These are phyloP conservation scores for Daedaleopsis nitida DNA, from an alignment of 768 basidiomycete genomes.

Conservation along the genomic window DNA sequence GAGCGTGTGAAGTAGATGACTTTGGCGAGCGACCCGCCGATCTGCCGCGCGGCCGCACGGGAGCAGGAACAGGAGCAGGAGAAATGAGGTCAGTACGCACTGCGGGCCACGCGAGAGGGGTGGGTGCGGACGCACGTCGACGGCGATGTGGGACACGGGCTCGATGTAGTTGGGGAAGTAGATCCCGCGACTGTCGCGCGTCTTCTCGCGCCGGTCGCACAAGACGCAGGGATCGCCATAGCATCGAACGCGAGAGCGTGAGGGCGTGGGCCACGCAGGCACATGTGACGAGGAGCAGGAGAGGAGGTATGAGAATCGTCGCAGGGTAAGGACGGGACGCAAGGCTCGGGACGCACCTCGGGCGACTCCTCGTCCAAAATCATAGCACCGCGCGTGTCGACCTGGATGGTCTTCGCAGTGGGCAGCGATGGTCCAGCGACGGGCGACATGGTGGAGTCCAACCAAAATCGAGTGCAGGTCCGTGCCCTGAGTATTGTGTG, in stretches of 20 bases:
- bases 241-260: constrained; percentile 1
- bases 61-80: constrained; percentile 20
- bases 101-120: not conserved
- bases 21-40: constrained; percentile 96
- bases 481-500: not conserved
- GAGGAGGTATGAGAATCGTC: constrained; percentile 10
- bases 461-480: not conserved
- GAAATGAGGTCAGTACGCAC: not conserved
- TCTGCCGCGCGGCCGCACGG: constrained; percentile 46
- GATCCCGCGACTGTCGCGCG: constrained; percentile 92
- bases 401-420: constrained; percentile 84
- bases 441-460: constrained; percentile 3
- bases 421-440: constrained; percentile 66
- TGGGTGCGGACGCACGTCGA: constrained; percentile 71
- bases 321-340: constrained; percentile 3
- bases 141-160: constrained; percentile 94
- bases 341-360: constrained; percentile 57
- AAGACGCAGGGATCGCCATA: constrained; percentile 15
- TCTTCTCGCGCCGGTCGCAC: constrained; percentile 46
- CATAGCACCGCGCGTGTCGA: constrained; percentile 92
- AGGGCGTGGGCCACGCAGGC: too few relatives aligned
- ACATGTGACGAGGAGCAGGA: constrained; percentile 1
- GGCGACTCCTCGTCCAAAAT: constrained; percentile 94
- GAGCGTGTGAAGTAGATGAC: constrained; percentile 98
- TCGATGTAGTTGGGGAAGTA: constrained; percentile 98